phyloP scores from a whole-genome alignment of 2,329 filamentous ascomycete genomes.

The Aureobasidium sp. region DNA sequence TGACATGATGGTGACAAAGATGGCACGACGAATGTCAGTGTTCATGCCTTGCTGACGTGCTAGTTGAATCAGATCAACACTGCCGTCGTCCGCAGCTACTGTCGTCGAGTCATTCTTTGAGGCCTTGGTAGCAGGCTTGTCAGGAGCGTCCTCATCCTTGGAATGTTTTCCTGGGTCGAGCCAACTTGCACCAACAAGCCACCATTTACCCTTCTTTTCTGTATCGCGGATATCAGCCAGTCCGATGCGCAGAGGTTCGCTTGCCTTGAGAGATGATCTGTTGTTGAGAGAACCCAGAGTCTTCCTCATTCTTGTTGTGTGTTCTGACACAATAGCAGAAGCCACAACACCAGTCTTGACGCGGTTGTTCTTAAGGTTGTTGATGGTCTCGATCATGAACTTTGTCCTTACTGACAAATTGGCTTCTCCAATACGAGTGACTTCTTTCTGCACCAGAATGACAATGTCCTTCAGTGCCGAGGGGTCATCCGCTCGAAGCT shows the following conservation, averaged over 20 bases:
- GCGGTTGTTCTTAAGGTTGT: conserved; percentile 88
- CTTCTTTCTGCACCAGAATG: conserved; percentile 62
- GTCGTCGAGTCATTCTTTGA: background rate
- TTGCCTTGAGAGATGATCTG: conserved; percentile 57
- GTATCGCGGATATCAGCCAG: conserved; percentile 74
- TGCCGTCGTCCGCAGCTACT: conserved; percentile 19
- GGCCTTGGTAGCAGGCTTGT: background rate
- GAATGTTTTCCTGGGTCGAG: conserved; percentile 30
- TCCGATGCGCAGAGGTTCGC: conserved; percentile 73
- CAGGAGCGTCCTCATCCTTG: background rate
- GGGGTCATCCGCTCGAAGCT: conserved; percentile 82
- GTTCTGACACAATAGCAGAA: conserved; percentile 66
- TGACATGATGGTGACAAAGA: conserved; percentile 86
- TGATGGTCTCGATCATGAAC: conserved; percentile 97
- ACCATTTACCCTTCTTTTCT: conserved; percentile 92
- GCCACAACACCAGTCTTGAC: conserved; percentile 66
- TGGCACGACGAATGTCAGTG: conserved; percentile 76
- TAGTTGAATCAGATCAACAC: conserved; percentile 61
- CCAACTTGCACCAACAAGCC: conserved; percentile 96
- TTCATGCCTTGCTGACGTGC: conserved; percentile 78
- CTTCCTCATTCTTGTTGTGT: conserved; percentile 83
- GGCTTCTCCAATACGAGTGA: conserved; percentile 56
- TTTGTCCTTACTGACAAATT: conserved; percentile 80
- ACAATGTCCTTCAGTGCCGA: conserved; percentile 84
- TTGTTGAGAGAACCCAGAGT: conserved; percentile 68